Evolutionary conservation across 164 flowering plant species (phyloP).

Genomic region (Tinospora cordifolia): DNA sequence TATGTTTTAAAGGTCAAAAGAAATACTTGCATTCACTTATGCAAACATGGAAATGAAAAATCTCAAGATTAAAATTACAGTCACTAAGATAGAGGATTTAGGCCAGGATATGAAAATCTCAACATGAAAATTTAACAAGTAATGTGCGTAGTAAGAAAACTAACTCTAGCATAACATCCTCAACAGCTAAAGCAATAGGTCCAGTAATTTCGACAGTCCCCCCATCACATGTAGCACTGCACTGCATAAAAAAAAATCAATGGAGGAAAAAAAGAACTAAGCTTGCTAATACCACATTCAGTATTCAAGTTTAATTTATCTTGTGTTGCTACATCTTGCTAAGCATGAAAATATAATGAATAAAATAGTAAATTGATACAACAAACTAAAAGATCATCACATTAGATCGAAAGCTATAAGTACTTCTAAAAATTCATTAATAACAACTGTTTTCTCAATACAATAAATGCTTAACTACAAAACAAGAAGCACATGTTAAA

Average conservation of each 20-base stretch:
- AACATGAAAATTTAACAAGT: not conserved
- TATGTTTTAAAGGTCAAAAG: no score
- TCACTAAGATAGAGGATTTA: no score
- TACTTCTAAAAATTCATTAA: no score
- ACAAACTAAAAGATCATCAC: no score
- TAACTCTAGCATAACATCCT: conserved; percentile 90
- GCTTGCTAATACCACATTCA: not conserved
- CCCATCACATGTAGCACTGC: conserved; percentile 65
- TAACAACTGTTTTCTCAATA: no score
- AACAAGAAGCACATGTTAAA: no score
- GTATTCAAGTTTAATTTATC: not conserved
- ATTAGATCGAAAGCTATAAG: no score
- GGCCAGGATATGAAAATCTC: not conserved
- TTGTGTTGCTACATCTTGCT: not conserved
- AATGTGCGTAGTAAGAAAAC: conserved; percentile 12
- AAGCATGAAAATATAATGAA: no score
- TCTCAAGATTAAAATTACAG: no score
- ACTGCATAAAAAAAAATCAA: conserved; percentile 14
- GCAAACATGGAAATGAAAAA: no score
- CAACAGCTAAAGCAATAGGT: conserved; percentile 80
- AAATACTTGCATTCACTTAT: no score
- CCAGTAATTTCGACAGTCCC: conserved; percentile 91
- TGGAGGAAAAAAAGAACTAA: not conserved
- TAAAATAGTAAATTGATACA: not conserved
- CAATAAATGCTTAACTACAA: no score